phyloP scores from a whole-genome alignment of 2,329 filamentous ascomycete species.

The Alternaria consortialis region DNA sequence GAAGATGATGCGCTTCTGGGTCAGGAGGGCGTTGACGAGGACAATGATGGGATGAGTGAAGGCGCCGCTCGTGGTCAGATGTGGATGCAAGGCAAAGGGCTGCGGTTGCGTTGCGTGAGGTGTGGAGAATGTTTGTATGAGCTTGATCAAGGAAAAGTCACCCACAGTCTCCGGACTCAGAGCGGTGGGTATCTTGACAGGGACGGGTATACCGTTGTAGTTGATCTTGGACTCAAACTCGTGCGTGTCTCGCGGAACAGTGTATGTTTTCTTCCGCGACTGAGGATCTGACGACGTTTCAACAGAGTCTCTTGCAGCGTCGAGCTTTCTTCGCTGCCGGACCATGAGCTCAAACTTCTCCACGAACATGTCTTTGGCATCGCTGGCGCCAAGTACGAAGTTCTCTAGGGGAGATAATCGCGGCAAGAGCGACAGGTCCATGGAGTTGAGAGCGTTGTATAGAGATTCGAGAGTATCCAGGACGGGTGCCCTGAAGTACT shows the following conservation, averaged over 20 bases:
- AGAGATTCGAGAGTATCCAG: slow-evolving; percentile 87
- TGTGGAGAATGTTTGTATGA: slow-evolving; percentile 92
- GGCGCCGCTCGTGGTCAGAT: slow-evolving; percentile 90
- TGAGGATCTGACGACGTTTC: slow-evolving; percentile 51
- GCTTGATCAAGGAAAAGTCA: slow-evolving; percentile 95
- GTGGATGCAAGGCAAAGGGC: slow-evolving; percentile 85
- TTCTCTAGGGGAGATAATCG: slow-evolving; percentile 83
- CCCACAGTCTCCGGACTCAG: slow-evolving; percentile 95
- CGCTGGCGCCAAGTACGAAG: slow-evolving; percentile 85
- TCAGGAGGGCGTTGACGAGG: slow-evolving; percentile 90
- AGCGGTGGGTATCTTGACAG: slow-evolving; percentile 94
- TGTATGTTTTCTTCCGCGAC: slow-evolving; percentile 67
- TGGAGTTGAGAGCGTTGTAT: slow-evolving; percentile 92
- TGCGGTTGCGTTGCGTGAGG: slow-evolving; percentile 84
- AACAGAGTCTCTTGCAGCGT: slow-evolving; percentile 52
- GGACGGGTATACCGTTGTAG: slow-evolving; percentile 96
- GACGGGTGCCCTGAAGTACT: slow-evolving; percentile 93
- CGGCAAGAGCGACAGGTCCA: slow-evolving; percentile 96
- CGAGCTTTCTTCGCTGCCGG: slow-evolving; percentile 78
- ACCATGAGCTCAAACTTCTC: slow-evolving; percentile 98
- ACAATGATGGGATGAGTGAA: slow-evolving; percentile 95
- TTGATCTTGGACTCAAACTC: slow-evolving; percentile 96
- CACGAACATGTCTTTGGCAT: slow-evolving; percentile 94
- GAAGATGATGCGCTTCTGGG: slow-evolving; percentile 96
- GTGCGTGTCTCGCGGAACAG: slow-evolving; percentile 90